Conservation (phyloP, 2,329 filamentous ascomycete genomes). For the Cordyceps farinosa region DNA sequence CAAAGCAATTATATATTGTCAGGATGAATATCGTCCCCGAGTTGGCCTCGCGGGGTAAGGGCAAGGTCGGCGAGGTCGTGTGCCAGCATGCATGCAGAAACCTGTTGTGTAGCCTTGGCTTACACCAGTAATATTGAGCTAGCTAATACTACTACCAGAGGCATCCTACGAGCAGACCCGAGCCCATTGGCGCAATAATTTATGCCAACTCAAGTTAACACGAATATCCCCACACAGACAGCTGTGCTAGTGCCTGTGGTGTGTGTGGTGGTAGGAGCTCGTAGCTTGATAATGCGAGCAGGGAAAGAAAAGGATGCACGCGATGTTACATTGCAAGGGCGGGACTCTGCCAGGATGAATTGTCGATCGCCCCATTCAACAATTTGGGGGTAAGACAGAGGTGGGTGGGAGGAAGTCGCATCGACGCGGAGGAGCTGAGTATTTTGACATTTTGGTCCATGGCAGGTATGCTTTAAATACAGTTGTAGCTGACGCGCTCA, state of each 20-base stretch:
- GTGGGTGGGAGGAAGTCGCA: not conserved
- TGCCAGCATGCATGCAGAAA: not conserved
- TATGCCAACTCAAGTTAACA: not conserved
- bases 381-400: not conserved
- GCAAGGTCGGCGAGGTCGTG: not conserved
- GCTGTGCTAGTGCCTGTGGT: not conserved
- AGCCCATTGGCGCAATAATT: not conserved
- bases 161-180: not conserved
- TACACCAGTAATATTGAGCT: not conserved
- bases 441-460: no score
- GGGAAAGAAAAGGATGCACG: not conserved
- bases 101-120: not conserved
- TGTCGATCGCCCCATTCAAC: not conserved
- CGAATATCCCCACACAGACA: not conserved
- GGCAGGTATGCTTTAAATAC: no score
- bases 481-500: no score
- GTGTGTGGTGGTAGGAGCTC: not conserved
- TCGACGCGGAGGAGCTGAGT: no score
- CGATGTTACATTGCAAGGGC: not conserved
- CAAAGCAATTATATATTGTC: not conserved
- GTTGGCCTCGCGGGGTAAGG: not conserved
- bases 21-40: not conserved
- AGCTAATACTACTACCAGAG: no score
- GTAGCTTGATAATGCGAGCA: not conserved
- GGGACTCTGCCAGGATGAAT: not conserved